phyloP scores from a whole-genome alignment of 345 rosid genomes.

The Geranium brycei region DNA sequence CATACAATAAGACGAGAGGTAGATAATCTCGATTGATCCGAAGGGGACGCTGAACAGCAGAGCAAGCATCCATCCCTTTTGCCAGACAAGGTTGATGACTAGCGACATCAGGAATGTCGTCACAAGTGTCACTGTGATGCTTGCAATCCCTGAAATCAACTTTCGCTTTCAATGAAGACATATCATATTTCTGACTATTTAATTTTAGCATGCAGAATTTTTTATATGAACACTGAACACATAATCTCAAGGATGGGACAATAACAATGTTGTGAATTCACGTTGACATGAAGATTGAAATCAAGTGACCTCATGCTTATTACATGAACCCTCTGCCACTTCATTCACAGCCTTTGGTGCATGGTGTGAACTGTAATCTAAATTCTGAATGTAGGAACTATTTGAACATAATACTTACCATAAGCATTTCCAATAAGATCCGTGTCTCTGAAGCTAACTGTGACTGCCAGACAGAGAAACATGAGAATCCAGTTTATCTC shows the following conservation, averaged over 20 bases:
- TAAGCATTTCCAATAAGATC: conserved; percentile 66
- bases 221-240: too few relatives aligned
- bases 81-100: conserved; percentile 65
- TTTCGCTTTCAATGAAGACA: conserved; percentile 2
- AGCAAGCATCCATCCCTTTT: conserved; percentile 32
- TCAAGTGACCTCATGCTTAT: too few relatives aligned
- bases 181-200: too few relatives aligned
- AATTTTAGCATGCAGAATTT: too few relatives aligned
- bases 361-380: neutral
- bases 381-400: neutral
- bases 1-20: conserved; percentile 41
- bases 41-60: conserved; percentile 42
- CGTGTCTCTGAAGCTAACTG: conserved; percentile 45
- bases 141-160: conserved; percentile 58
- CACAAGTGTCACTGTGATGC: conserved; percentile 49
- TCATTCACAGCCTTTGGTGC: too few relatives aligned
- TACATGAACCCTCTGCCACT: too few relatives aligned
- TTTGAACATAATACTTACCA: conserved; percentile 30
- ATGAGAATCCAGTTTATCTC: conserved; percentile 93
- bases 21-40: conserved; percentile 60
- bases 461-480: conserved; percentile 67
- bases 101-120: conserved; percentile 63
- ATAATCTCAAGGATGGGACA: too few relatives aligned
- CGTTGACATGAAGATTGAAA: too few relatives aligned
- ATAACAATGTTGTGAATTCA: too few relatives aligned